These are phyloP conservation scores for Phytopythium oedochilum DNA, from an alignment of 352 stramenopile species.

Conservation along the genomic window DNA sequence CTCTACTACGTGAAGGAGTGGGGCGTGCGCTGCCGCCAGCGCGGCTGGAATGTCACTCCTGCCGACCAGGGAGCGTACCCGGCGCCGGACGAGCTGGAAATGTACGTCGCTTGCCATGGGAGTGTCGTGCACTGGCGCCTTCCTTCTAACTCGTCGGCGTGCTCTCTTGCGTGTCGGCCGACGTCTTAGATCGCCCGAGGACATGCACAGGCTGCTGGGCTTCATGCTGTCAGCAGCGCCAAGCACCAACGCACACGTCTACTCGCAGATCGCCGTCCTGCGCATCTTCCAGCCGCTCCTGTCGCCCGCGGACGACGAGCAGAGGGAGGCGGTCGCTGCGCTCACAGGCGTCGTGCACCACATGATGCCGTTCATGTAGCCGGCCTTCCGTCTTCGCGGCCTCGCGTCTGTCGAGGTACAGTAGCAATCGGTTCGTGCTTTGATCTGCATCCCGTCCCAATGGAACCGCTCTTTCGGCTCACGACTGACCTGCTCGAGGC, in stretches of 20 bases:
- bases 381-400: no score
- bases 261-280: constrained; percentile 56
- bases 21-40: constrained; percentile 11
- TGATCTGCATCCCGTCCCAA: background rate
- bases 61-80: background rate
- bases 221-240: constrained; percentile 51
- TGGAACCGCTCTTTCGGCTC: background rate
- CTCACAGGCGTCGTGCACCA: background rate
- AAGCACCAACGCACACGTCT: constrained; percentile 35
- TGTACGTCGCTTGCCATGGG: constrained; percentile 27
- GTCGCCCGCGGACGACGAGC: background rate
- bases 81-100: background rate
- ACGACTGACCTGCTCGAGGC: no score
- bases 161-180: background rate
- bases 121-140: constrained; percentile 1
- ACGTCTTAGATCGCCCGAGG: constrained; percentile 34
- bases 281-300: constrained; percentile 36
- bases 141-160: no score
- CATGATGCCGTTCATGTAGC: background rate
- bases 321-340: background rate
- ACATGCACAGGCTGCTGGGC: constrained; percentile 41
- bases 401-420: no score
- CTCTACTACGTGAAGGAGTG: constrained; percentile 27
- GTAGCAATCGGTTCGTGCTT: background rate
- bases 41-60: background rate